Percentiles rank a stretch among this genome's conserved stretches.
These are phyloP conservation scores for Fusarium transvaalense DNA, from an alignment of 2,329 filamentous ascomycete species.

Conservation along the genomic window DNA sequence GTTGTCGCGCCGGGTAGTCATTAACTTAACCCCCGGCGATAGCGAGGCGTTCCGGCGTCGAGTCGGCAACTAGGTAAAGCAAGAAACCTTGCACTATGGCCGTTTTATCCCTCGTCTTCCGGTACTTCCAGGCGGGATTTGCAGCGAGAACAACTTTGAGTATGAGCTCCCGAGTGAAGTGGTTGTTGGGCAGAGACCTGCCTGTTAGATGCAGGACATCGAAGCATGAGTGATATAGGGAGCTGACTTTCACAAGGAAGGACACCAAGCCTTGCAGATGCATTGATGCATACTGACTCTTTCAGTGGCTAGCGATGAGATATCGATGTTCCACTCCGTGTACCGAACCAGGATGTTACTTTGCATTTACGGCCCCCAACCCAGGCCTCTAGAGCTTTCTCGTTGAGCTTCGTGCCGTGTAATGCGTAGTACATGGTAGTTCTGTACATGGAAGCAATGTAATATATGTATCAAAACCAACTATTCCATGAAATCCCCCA, in stretches of 20 bases:
- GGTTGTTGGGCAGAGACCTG: slow-evolving; percentile 1
- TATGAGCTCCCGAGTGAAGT: slow-evolving; percentile 2
- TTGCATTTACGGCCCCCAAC: slow-evolving; percentile 2
- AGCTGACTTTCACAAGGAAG: slow-evolving; percentile 2
- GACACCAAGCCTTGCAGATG: slow-evolving; percentile 23
- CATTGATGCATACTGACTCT: slow-evolving; percentile 33
- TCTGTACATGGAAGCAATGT: not conserved
- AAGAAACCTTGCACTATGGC: slow-evolving; percentile 36
- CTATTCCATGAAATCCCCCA: not conserved
- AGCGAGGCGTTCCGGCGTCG: slow-evolving; percentile 39
- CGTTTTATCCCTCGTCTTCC: slow-evolving; percentile 38
- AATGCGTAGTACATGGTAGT: slow-evolving; percentile 2
- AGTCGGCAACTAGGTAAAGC: slow-evolving; percentile 38
- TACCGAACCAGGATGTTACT: slow-evolving; percentile 7
- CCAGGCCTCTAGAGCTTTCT: slow-evolving; percentile 8
- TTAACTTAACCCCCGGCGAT: slow-evolving; percentile 17
- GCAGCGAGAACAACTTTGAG: slow-evolving; percentile 4
- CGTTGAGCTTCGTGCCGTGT: slow-evolving; percentile 27
- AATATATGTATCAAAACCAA: not conserved
- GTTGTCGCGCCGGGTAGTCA: slow-evolving; percentile 36
- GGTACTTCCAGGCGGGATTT: slow-evolving; percentile 28
- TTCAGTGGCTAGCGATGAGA: slow-evolving; percentile 39
- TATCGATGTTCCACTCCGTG: slow-evolving; percentile 18
- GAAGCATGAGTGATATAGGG: not conserved
- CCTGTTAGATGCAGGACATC: not conserved